A percentile compares a stretch with the other conserved stretches of the same genome.
These are phyloP conservation scores for Claviceps sp. DNA, from an alignment of 2,329 filamentous ascomycete genomes.

Conservation along the genomic window DNA sequence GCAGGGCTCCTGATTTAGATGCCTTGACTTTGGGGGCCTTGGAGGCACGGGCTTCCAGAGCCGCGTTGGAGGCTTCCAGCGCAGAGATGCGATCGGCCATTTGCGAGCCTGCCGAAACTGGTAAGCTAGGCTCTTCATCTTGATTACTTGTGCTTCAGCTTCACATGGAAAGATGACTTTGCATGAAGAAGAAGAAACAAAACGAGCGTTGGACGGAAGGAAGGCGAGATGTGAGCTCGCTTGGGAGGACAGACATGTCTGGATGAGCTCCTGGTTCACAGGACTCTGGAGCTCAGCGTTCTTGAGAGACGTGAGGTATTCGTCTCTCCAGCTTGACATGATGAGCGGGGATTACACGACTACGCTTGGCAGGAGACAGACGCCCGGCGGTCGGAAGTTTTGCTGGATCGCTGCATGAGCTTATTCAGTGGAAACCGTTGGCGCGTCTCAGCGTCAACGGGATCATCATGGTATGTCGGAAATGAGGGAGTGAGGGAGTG, in stretches of 20 bases:
- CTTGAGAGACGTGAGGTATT: conserved; percentile 64
- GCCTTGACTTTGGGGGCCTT: conserved; percentile 8
- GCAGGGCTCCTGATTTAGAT: conserved; percentile 6
- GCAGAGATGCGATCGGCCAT: conserved; percentile 54
- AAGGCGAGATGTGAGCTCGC: background rate
- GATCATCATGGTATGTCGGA: too few relatives aligned
- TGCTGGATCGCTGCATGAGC: background rate
- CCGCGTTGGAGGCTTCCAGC: conserved; percentile 44
- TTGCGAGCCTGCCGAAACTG: conserved; percentile 37
- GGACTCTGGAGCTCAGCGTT: conserved; percentile 56
- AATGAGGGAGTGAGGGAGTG: background rate
- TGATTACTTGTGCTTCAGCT: background rate
- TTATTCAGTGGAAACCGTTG: background rate
- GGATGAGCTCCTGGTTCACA: conserved; percentile 53
- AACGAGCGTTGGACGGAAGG: too few relatives aligned
- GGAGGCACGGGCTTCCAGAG: conserved; percentile 17
- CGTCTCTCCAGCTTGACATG: conserved; percentile 63
- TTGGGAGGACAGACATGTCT: conserved; percentile 52
- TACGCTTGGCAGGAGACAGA: background rate
- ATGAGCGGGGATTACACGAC: conserved; percentile 5
- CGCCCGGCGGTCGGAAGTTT: background rate
- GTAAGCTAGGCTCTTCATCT: conserved; percentile 8
- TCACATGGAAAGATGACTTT: background rate
- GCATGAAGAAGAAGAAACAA: background rate
- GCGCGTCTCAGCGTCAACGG: too few relatives aligned